Base-by-base conservation (phyloP, 768 basidiomycete genomes). In the Tricholoma matsutake region DNA sequence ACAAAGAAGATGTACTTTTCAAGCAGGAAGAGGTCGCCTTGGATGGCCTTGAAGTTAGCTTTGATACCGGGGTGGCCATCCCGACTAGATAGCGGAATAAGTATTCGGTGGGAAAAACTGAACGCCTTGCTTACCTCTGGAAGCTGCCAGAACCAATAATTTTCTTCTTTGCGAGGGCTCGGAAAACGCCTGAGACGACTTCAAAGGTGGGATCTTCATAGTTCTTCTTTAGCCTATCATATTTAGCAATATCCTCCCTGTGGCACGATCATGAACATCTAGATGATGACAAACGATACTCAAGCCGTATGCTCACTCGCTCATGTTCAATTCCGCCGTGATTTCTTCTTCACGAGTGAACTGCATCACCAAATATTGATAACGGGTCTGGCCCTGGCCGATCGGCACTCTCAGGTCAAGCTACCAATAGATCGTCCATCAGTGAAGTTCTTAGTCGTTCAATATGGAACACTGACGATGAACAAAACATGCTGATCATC, bases 1-100 rank as follows among this genome's bases (percentile, higher is more conserved):
- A 98, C 94, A 78, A 98, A 98, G 76, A 99, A 94, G 53, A 99
- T 83, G 73, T 91, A 93, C 83, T 98, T 98, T 69, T 98, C 97
- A 64, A 99, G 88, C 81, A 98, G 85, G 83, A 97, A 98, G 32
- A 99, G 86, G 72, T 98, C 95, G 62, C 97, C 97, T 74, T 96
- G 94, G 3, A 91, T 83, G 47, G 97, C 97, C 76, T 98, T 98
- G 66, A 98, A 82, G 73, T 98, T 97, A 67, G 94, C 94, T 77
- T 98, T 98, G 77, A 99, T 89, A n/a, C 94, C 93, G 14, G 92
- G 89, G 64, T 94, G 89, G 3, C 94, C 93, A 66, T 90, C 88
- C 31, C 91, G 92, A 66, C 94, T 96, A 34, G 20, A 56, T 32
- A 20, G 39, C 20, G 13, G 35, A 64, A 22, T 59, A 61, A 16